Conservation (phyloP, 2,329 filamentous ascomycete species). For the Tetracladium maxilliforme region DNA sequence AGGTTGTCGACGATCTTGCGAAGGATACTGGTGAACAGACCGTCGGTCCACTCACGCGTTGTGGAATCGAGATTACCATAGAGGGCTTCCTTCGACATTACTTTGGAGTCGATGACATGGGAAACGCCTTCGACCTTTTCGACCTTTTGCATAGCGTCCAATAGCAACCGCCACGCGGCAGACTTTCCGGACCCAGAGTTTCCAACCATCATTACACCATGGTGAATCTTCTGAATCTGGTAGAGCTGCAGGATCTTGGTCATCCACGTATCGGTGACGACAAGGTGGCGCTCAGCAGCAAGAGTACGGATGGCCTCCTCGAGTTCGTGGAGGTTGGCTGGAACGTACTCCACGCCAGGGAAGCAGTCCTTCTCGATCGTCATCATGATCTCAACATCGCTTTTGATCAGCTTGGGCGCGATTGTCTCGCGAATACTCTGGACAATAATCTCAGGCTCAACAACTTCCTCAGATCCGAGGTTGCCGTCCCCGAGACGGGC, state of each 20-base stretch:
- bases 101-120: constrained; percentile 97
- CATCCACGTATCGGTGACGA: constrained; percentile 92
- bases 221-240: constrained; percentile 94
- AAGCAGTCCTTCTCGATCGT: constrained; percentile 75
- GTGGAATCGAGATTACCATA: constrained; percentile 95
- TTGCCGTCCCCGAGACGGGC: constrained; percentile 50
- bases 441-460: constrained; percentile 95
- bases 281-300: constrained; percentile 71
- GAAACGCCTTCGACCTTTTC: constrained; percentile 88
- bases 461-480: constrained; percentile 51
- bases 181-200: constrained; percentile 97
- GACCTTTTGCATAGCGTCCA: constrained; percentile 81
- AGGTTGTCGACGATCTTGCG: constrained; percentile 98
- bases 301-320: constrained; percentile 70
- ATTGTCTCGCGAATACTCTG: constrained; percentile 98
- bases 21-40: constrained; percentile 92
- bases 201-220: constrained; percentile 99
- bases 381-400: constrained; percentile 80
- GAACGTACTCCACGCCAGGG: constrained; percentile 84
- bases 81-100: constrained; percentile 97
- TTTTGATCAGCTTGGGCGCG: constrained; percentile 87
- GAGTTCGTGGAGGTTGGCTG: constrained; percentile 69
- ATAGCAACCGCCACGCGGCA: constrained; percentile 79
- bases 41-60: constrained; percentile 97
- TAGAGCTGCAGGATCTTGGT: constrained; percentile 94